These are phyloP conservation scores for Fusarium xylarioides DNA, from an alignment of 2,329 filamentous ascomycete species.

Conservation along the genomic window DNA sequence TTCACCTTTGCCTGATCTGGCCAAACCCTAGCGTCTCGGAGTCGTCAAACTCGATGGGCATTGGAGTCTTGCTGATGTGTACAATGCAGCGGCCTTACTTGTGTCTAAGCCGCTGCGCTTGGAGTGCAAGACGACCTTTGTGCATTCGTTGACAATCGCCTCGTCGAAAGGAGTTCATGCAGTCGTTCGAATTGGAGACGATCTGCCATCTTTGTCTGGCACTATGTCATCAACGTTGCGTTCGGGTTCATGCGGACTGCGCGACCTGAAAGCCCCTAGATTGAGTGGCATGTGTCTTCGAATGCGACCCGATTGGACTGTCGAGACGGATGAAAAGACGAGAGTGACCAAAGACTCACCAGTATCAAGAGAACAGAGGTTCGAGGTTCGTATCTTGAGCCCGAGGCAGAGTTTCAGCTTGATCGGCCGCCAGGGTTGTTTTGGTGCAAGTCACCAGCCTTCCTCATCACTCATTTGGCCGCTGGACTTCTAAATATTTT, in stretches of 20 bases:
- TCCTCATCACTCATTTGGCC: no score
- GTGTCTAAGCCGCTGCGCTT: neutral
- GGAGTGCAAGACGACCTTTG: neutral
- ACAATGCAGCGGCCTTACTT: neutral
- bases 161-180: rapidly evolving
- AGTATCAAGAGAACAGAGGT: neutral
- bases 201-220: no score
- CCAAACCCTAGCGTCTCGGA: neutral
- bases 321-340: rapidly evolving
- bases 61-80: neutral
- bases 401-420: neutral
- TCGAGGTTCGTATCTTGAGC: neutral
- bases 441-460: no score
- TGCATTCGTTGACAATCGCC: neutral
- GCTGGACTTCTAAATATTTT: neutral
- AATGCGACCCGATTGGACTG: no score
- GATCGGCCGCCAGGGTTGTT: neutral
- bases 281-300: neutral
- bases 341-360: rapidly evolving
- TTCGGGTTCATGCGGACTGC: neutral
- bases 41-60: neutral
- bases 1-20: neutral
- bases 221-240: neutral
- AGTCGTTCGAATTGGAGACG: rapidly evolving
- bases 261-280: neutral